Evolutionary conservation across 2,329 filamentous ascomycete species (phyloP), one percentile per base, ranked within the genome.

Genomic region (Monilinia vaccinii-corymbosi): DNA sequence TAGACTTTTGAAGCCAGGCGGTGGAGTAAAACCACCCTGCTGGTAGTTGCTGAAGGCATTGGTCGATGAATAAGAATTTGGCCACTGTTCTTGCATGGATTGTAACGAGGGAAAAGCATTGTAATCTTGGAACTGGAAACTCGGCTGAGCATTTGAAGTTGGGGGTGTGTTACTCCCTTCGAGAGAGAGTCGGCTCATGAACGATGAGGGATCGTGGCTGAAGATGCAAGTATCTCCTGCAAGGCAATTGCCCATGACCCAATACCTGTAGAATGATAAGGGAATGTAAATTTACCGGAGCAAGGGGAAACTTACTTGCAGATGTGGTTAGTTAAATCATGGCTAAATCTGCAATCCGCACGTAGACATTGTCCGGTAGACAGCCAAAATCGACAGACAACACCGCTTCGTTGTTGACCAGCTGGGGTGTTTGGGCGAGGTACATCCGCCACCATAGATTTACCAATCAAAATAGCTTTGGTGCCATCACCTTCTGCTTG

Each of bases 381-480:
- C 64, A 99, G 79, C 79, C 91, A 97, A 74, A 97, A 99, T 75
- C 96, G 96, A 82, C 94, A 99, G 46, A 97, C 89, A 44, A 97
- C 87, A 31, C 91, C 88, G 64, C 88, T 91, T 73, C 91, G 93
- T 67, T 87, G 81, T 70, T 88, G 86, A 28, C 84, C 82, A 28
- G 84, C 83, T 2, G 93, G 92, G 0, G 91, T 96, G 10, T 82
- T 78, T 18, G 92, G 89, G 40, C 91, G 79, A 49, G 79, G 83
- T 21, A 84, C 81, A 14, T 89, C 85, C 18, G 89, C 82, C 46
- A 84, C 84, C 78, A 96, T 90, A 21, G 91, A 95, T 72, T 97
- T 97, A 56, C 94, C 94, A 62, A 97, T 89, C 21, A 96, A 74
- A 47, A 93, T 81, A 47, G 81, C 80, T 66, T 82, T 83, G n/a